These are phyloP conservation scores for Russula foetens DNA, from an alignment of 768 basidiomycete species.

Conservation along the genomic window DNA sequence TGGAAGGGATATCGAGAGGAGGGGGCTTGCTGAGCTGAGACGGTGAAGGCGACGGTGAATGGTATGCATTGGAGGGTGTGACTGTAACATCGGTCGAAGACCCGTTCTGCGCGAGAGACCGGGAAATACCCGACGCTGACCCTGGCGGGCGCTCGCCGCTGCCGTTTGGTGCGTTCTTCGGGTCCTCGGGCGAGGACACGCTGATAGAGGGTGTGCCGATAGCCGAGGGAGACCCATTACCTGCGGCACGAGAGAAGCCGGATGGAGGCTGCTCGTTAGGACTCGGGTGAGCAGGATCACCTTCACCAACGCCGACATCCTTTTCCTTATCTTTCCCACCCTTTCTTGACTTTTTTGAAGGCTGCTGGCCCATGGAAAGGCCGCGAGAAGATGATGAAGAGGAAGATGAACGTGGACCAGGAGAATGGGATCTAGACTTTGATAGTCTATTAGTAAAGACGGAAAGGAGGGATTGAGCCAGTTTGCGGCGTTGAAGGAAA, in stretches of 20 bases:
- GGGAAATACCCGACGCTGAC: slow-evolving; percentile 20
- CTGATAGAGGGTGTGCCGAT: slow-evolving; percentile 33
- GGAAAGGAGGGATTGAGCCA: slow-evolving; percentile 79
- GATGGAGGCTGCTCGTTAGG: slow-evolving; percentile 31
- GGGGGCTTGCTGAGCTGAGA: slow-evolving; percentile 32
- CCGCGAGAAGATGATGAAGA: slow-evolving; percentile 31
- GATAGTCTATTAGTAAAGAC: slow-evolving; percentile 64
- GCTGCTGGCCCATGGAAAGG: slow-evolving; percentile 72
- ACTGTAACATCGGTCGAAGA: slow-evolving; percentile 33
- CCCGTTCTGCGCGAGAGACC: slow-evolving; percentile 16
- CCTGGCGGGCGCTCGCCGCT: slow-evolving; percentile 29
- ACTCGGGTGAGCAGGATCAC: slow-evolving; percentile 38
- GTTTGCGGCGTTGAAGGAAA: slow-evolving; percentile 34
- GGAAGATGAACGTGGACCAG: slow-evolving; percentile 42
- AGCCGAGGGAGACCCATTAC: slow-evolving; percentile 25
- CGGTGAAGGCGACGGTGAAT: slow-evolving; percentile 24
- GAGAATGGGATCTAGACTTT: slow-evolving; percentile 66
- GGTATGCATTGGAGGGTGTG: slow-evolving; percentile 26
- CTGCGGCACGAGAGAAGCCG: slow-evolving; percentile 39
- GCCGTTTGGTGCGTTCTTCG: slow-evolving; percentile 34
- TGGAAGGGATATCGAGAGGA: slow-evolving; percentile 70
- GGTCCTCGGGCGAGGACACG: slow-evolving; percentile 29
- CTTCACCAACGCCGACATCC: slow-evolving; percentile 34
- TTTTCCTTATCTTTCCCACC: slow-evolving; percentile 60
- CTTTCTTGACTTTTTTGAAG: slow-evolving; percentile 76